Base-by-base conservation (phyloP, 148 eudicot genomes). In the Hydrangea macrophylla region DNA sequence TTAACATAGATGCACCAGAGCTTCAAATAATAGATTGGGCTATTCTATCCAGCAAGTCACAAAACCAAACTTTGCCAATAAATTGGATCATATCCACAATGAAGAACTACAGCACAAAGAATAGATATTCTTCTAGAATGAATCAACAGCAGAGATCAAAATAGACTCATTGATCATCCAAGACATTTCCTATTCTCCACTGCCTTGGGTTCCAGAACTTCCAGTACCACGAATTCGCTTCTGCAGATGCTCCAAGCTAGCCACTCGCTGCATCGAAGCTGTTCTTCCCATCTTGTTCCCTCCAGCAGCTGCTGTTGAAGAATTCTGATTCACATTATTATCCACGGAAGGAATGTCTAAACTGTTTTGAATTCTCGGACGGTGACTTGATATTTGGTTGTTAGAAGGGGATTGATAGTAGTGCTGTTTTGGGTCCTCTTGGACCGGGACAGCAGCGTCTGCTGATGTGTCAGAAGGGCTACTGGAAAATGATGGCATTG, bases 241-340 rank as follows among this genome's bases (percentile, higher is more conserved):
- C 82, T 94, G 98, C 69, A 90, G 83, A 80, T 90, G 96, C 76
- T 94, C 97, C 90, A 92, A 82, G 78, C 98, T 94, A 64, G 96
- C 96, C 62, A 88, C 97, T 70, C 95, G 76, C 73, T 88, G 96
- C 97, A 94, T 82, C 30, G 98, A 85, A 60, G 81, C 70, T 10
- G 95, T 86, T 67, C 89, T 79, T 60, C 83, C 96, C 53, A 83
- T 73, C 74, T 81, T 82, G 71, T 70, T 80, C 39, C 67, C 78
- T 44, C 73, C 79, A 24, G 55, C 75, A 26, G 42, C 78, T 35
- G 77, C 27, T 37, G 82, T 54, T 54, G 73, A 68, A 6, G 74
- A 56, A 64, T 70, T 73, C 33, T 77, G 82, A 27, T 74, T 66
- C 45, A 68, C 79, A 40, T 81, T 81, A 40, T 81, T 81, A 67